A percentile compares a stretch with the other conserved stretches of the same genome.
These are phyloP conservation scores for Cardamine chenopodiifolia DNA, from an alignment of 345 rosid species.

Conservation along the genomic window DNA sequence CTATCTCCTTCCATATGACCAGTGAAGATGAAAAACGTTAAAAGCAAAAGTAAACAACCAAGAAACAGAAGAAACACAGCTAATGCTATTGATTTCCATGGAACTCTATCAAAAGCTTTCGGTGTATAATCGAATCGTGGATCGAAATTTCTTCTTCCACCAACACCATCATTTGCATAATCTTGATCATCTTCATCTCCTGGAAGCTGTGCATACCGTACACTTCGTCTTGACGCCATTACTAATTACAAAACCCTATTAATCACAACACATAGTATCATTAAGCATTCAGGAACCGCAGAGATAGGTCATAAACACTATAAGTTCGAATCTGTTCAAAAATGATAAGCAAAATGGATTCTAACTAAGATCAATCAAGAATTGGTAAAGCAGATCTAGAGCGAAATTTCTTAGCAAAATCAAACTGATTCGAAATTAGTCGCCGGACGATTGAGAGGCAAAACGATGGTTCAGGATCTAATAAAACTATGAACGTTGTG, in stretches of 20 bases:
- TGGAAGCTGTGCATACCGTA: conserved; percentile 59
- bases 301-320: neutral
- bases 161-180: conserved; percentile 34
- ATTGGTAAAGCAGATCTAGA: conserved; percentile 18
- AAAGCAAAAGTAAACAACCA: conserved; percentile 70
- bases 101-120: conserved; percentile 60
- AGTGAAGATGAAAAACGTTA: conserved; percentile 66
- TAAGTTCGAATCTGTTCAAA: too few species aligned
- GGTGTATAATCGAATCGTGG: conserved; percentile 79
- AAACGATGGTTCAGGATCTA: neutral
- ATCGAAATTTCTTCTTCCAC: conserved; percentile 47
- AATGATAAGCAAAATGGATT: neutral
- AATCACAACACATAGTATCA: too few species aligned
- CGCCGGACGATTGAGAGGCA: neutral
- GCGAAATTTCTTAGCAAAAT: neutral
- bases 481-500: neutral
- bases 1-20: conserved; percentile 91
- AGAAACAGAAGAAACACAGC: conserved; percentile 70
- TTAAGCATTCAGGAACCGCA: too few species aligned
- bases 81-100: conserved; percentile 81
- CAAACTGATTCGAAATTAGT: neutral
- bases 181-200: conserved; percentile 57
- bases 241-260: neutral
- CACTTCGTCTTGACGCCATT: conserved; percentile 67
- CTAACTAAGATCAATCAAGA: neutral